Evolutionary conservation across 2,329 filamentous ascomycete genomes (phyloP).

Genomic region (Sclerotinia spermophila): DNA sequence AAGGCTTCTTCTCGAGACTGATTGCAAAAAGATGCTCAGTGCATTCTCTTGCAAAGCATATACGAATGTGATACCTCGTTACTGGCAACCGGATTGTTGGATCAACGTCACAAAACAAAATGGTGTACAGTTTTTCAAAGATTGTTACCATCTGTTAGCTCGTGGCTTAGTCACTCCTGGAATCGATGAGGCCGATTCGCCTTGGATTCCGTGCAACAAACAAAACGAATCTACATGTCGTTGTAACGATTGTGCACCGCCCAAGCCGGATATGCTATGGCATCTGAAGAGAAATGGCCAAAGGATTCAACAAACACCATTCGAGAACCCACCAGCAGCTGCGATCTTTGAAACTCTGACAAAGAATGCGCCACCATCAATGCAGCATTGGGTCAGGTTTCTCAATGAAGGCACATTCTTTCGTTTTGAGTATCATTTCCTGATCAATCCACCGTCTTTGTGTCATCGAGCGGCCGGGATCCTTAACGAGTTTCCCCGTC

Average conservation of each 20-base stretch:
- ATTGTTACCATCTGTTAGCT: background rate
- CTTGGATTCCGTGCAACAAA: background rate
- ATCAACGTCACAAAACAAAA: background rate
- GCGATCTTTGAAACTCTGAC: slow-evolving; percentile 48
- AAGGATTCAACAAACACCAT: slow-evolving; percentile 39
- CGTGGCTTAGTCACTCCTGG: background rate
- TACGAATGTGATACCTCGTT: background rate
- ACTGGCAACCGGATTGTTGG: background rate
- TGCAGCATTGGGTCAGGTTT: slow-evolving; percentile 38
- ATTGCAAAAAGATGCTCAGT: background rate
- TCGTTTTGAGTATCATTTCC: slow-evolving; percentile 41
- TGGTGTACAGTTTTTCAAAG: background rate
- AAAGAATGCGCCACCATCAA: slow-evolving; percentile 45
- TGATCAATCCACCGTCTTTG: slow-evolving; percentile 42
- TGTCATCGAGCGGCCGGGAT: slow-evolving; percentile 41
- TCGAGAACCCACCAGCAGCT: slow-evolving; percentile 50
- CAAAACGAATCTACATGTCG: background rate
- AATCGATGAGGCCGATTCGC: background rate
- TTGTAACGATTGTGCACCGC: background rate
- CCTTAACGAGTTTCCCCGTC: slow-evolving; percentile 20
- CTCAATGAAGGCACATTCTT: slow-evolving; percentile 35
- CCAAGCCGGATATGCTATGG: slow-evolving; percentile 2
- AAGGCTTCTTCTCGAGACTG: background rate
- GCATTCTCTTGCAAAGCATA: background rate
- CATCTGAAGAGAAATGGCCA: background rate